These are phyloP conservation scores for Golubevia pallescens DNA, from an alignment of 1,284 basidiomycete species.

Conservation along the genomic window DNA sequence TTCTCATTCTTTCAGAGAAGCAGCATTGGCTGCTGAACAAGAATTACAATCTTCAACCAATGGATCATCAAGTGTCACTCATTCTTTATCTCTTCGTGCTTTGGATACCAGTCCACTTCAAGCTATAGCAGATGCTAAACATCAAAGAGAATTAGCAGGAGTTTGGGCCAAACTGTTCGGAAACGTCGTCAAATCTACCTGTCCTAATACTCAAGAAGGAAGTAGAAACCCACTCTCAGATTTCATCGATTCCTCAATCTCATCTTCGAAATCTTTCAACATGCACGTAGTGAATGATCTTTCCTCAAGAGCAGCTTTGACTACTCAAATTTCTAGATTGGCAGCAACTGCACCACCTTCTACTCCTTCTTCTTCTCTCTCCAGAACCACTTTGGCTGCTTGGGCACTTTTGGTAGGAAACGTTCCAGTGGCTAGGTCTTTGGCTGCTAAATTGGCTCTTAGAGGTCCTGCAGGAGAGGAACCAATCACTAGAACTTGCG, in stretches of 20 bases:
- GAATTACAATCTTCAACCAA: background rate
- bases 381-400: slow-evolving; percentile 35
- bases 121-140: slow-evolving; percentile 39
- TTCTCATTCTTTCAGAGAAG: slow-evolving; percentile 9
- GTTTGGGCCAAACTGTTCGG: slow-evolving; percentile 41
- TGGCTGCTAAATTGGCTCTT: slow-evolving; percentile 14
- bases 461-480: slow-evolving; percentile 13
- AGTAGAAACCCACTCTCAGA: background rate
- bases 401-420: slow-evolving; percentile 44
- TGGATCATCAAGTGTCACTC: background rate
- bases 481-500: background rate
- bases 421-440: slow-evolving; percentile 21
- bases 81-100: background rate
- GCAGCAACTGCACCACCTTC: slow-evolving; percentile 27
- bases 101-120: slow-evolving; percentile 25
- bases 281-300: slow-evolving; percentile 27
- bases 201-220: slow-evolving; percentile 17
- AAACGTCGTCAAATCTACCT: slow-evolving; percentile 32
- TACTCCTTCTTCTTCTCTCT: slow-evolving; percentile 23
- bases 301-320: slow-evolving; percentile 19
- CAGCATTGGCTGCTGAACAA: slow-evolving; percentile 10
- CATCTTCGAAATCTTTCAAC: slow-evolving; percentile 13
- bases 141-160: slow-evolving; percentile 25
- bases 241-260: slow-evolving; percentile 10
- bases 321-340: slow-evolving; percentile 26